These are phyloP conservation scores for Cercospora zeina DNA, from an alignment of 2,329 filamentous ascomycete genomes.

Conservation along the genomic window DNA sequence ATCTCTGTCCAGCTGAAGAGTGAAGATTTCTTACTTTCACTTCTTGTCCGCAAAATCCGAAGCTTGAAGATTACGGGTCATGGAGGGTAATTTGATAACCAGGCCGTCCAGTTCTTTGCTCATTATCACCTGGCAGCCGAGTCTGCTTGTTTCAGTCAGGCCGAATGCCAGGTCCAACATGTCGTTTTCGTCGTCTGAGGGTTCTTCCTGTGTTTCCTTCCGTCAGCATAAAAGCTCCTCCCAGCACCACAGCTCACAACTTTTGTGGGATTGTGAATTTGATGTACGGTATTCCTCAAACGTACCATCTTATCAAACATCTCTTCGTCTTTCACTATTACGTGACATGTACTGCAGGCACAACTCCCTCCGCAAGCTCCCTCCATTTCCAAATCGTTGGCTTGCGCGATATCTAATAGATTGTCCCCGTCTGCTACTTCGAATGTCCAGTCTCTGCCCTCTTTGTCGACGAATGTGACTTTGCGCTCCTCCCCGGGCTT, in stretches of 20 bases:
- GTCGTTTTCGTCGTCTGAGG: slow-evolving; percentile 64
- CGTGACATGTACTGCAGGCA: slow-evolving; percentile 89
- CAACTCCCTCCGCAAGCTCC: slow-evolving; percentile 92
- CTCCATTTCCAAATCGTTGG: slow-evolving; percentile 96
- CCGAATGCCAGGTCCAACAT: slow-evolving; percentile 91
- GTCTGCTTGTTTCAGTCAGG: slow-evolving; percentile 76
- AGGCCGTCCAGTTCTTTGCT: slow-evolving; percentile 84
- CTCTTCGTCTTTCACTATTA: slow-evolving; percentile 73
- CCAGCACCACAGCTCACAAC: neutral
- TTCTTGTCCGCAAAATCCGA: slow-evolving; percentile 70
- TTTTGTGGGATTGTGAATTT: neutral
- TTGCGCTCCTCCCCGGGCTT: slow-evolving; percentile 89
- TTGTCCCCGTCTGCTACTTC: slow-evolving; percentile 86
- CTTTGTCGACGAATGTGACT: slow-evolving; percentile 92
- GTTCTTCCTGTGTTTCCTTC: slow-evolving; percentile 42
- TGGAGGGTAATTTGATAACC: slow-evolving; percentile 79
- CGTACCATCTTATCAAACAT: slow-evolving; percentile 49
- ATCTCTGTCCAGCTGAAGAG: neutral
- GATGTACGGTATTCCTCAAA: neutral
- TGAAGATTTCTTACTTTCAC: slow-evolving; percentile 11
- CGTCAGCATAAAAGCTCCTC: too few relatives aligned
- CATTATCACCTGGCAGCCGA: slow-evolving; percentile 93
- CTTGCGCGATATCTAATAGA: slow-evolving; percentile 90
- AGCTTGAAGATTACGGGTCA: slow-evolving; percentile 94
- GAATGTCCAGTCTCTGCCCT: slow-evolving; percentile 72